These are phyloP conservation scores for Starmerella kuoi DNA, from an alignment of 805 yeast species.

Conservation along the genomic window DNA sequence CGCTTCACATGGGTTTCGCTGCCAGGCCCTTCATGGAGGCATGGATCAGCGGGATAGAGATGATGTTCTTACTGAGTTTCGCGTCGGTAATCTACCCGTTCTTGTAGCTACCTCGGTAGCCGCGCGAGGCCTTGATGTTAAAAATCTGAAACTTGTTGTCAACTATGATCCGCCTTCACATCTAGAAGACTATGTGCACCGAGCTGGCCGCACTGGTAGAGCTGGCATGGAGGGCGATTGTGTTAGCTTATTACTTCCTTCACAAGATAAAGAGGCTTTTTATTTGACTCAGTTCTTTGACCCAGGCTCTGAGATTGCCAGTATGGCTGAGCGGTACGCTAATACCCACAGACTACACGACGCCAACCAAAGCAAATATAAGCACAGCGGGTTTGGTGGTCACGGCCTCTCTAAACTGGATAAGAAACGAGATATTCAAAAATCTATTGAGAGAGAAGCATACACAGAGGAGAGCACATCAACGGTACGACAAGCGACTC, in stretches of 20 bases:
- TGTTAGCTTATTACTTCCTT: constrained; percentile 55
- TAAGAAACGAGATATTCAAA: constrained; percentile 39
- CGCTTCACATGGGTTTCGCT: constrained; percentile 40
- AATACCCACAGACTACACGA: constrained; percentile 17
- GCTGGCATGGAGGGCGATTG: constrained; percentile 70
- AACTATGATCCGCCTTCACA: constrained; percentile 77
- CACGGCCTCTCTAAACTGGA: constrained; percentile 75
- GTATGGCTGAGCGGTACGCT: constrained; percentile 40
- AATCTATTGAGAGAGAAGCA: constrained; percentile 35
- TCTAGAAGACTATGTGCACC: constrained; percentile 88
- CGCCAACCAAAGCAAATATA: constrained; percentile 32
- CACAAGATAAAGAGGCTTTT: constrained; percentile 50
- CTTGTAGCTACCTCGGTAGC: constrained; percentile 88
- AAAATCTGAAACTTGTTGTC: constrained; percentile 64
- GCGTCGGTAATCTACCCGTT: constrained; percentile 43
- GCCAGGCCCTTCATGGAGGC: constrained; percentile 81
- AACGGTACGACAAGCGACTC: background rate
- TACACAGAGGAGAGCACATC: background rate
- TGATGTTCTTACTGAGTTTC: constrained; percentile 57
- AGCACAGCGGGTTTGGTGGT: constrained; percentile 83
- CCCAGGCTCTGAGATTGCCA: constrained; percentile 46
- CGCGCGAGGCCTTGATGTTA: constrained; percentile 92
- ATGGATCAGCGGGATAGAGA: constrained; percentile 77
- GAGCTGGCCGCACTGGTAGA: constrained; percentile 93
- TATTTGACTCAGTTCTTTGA: constrained; percentile 56